Evolutionary conservation across 345 rosid species (phyloP), one percentile per base, ranked within the genome.

Genomic region (Gossypium turneri): DNA sequence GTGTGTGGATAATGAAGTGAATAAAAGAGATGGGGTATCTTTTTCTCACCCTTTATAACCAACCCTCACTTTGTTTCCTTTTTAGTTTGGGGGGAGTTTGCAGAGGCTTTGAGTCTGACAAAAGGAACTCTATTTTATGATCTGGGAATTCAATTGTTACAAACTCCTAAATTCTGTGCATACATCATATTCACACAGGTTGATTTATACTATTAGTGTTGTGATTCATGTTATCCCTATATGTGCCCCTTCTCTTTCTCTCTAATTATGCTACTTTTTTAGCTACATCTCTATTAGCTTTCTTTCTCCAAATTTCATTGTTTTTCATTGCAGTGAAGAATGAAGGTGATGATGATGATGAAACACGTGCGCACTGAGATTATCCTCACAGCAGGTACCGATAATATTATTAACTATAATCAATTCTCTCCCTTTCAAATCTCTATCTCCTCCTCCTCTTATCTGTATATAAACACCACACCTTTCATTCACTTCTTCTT

Each of bases 291-390:
- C 7, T 29, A 15, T 73, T 64, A 60, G 63, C 75, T 17, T 44
- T 59, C 50, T 70, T 70, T 20, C 72, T 50, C 48, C 38, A 69
- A n/a, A 29, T 27, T 73, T 75, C 72, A 10, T 1, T 70, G 68
- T 79, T 79, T 83, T 77, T 75, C 68, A 62, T 85, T 88, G 86
- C 82, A 84, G 85, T 79, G 78, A 70, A 74, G 86, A 34, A 34
- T 34, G 41, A 34, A 34, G 41, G 41, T 5, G 41, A 80, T 80
- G 95, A 89, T 82, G 95, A 89, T 88, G 82, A 84, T 81, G 89
- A 85, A 84, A 82, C 95, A 90, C 94, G 92, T 90, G 96, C 84
- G 80, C 86, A 82, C 78, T 86, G 83, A 73, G 86, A 83, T 90
- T 85, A 80, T 85, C 86, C 83, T 85, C 89, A 79, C 81, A 87